Base-by-base conservation (phyloP, 495 filamentous ascomycete species). In the Pyrenula massariospora region DNA sequence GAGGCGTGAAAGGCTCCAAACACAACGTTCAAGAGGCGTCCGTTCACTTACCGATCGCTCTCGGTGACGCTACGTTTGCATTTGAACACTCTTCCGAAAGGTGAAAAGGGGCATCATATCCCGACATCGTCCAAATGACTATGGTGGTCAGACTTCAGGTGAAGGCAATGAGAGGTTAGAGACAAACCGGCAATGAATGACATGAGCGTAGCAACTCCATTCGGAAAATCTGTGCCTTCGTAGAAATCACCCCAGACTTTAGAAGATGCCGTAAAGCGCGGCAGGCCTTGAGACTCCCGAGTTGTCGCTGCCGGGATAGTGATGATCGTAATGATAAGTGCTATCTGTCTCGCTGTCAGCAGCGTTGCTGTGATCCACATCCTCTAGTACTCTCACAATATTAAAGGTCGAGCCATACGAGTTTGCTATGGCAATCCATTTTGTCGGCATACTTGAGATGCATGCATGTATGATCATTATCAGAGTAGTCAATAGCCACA, bases 61-160 rank as follows among this genome's bases (percentile, higher is more conserved):
- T 77, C 0, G 87, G 87, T 1, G 86, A 82, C 31, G 87, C 87
- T 53, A 89, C 68, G 55, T 84, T 82, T 24, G 87, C 87, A 62
- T 90, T 90, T 50, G 82, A 83, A 66, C 87, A 90, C 64, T 91
- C 87, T 58, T 91, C 87, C 31, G 79, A 80, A 22, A 91, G 67
- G 66, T 91, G 87, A 64, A 91, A 91, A 0, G 86, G 83, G 0
- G 81, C 79, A 64, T 91, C 86, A 65, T 88, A 88, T 25, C 85
- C 82, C 25, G 72, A 76, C 81, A 84, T 84, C 15, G 79, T 83
- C 80, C 80, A 83, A 60, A 84, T 77, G n/a, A 77, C 74, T 15
- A 68, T 65, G 36, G n/a, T n/a, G n/a, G n/a, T n/a, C n/a, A n/a
- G n/a, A n/a, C n/a, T n/a, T n/a, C n/a, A n/a, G n/a, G n/a, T n/a